Percentiles rank a stretch among this genome's conserved stretches.
These are phyloP conservation scores for Citeromyces matritensis DNA, from an alignment of 805 yeast genomes.

Conservation along the genomic window DNA sequence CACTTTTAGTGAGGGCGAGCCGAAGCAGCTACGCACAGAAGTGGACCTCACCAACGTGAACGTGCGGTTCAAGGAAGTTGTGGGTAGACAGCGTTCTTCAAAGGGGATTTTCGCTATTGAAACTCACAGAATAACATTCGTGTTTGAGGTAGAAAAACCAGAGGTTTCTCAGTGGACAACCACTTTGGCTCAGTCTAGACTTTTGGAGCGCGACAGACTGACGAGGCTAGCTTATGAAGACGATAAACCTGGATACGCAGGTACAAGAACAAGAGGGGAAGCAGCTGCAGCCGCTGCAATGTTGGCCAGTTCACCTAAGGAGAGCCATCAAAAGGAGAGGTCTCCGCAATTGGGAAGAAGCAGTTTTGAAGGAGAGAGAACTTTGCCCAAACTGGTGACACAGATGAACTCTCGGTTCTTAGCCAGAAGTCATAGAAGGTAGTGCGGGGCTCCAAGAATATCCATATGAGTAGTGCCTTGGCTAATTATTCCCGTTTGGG, in stretches of 20 bases:
- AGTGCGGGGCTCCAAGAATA: slow-evolving; percentile 3
- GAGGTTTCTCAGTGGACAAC: slow-evolving; percentile 46
- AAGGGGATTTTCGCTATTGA: slow-evolving; percentile 40
- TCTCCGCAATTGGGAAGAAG: neutral
- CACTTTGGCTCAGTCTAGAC: slow-evolving; percentile 30
- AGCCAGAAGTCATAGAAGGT: slow-evolving; percentile 37
- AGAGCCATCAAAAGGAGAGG: neutral
- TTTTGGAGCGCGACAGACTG: slow-evolving; percentile 28
- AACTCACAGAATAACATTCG: slow-evolving; percentile 36
- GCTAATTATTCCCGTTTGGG: neutral
- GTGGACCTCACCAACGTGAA: slow-evolving; percentile 37
- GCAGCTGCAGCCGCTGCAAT: slow-evolving; percentile 21
- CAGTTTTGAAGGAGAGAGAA: neutral
- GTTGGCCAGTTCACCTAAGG: slow-evolving; percentile 7
- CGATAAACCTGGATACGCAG: slow-evolving; percentile 15
- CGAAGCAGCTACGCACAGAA: slow-evolving; percentile 32
- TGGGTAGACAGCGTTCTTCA: slow-evolving; percentile 19
- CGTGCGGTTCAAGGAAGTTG: slow-evolving; percentile 42
- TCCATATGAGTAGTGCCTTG: neutral
- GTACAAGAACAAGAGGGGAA: slow-evolving; percentile 15
- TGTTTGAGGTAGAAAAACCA: slow-evolving; percentile 36
- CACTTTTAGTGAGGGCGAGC: slow-evolving; percentile 23
- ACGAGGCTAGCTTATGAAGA: slow-evolving; percentile 10
- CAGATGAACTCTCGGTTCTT: slow-evolving; percentile 46
- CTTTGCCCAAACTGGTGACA: slow-evolving; percentile 21